Evolutionary conservation across 768 basidiomycete genomes (phyloP).

Genomic region (Lyophyllum semitale): DNA sequence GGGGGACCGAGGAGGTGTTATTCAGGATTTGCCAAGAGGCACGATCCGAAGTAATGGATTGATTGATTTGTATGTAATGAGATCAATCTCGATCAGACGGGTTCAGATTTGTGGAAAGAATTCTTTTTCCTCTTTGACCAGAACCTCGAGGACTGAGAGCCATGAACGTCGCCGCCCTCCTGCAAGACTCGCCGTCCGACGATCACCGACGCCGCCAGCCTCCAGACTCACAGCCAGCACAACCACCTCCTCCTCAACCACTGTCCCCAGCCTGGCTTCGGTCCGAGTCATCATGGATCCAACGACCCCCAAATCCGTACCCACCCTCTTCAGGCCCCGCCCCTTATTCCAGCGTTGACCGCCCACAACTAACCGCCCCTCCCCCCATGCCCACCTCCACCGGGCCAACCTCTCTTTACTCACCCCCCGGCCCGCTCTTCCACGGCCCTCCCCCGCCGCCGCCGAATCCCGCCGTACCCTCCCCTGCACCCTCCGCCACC

Average conservation of each 20-base stretch:
- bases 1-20: conserved; percentile 74
- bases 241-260: conserved; percentile 9
- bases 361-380: conserved; percentile 5
- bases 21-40: conserved; percentile 45
- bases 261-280: conserved; percentile 8
- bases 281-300: not conserved
- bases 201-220: conserved; percentile 31
- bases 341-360: not conserved
- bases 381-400: conserved; percentile 7
- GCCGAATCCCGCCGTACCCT: not conserved
- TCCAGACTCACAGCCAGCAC: conserved; percentile 7
- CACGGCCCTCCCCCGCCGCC: conserved; percentile 6
- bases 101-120: conserved; percentile 12
- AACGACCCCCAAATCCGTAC: conserved; percentile 18
- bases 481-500: conserved; percentile 8
- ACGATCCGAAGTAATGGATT: not conserved
- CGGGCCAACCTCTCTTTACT: conserved; percentile 6
- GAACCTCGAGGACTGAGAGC: not conserved
- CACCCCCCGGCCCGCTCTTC: conserved; percentile 1
- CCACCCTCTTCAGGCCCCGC: conserved; percentile 14
- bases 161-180: conserved; percentile 73
- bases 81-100: conserved; percentile 22
- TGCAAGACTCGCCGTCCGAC: conserved; percentile 72
- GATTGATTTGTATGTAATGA: not conserved
- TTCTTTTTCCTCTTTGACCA: conserved; percentile 9